phyloP scores from a whole-genome alignment of 441 rosid genomes.

The Geranium incanum region DNA sequence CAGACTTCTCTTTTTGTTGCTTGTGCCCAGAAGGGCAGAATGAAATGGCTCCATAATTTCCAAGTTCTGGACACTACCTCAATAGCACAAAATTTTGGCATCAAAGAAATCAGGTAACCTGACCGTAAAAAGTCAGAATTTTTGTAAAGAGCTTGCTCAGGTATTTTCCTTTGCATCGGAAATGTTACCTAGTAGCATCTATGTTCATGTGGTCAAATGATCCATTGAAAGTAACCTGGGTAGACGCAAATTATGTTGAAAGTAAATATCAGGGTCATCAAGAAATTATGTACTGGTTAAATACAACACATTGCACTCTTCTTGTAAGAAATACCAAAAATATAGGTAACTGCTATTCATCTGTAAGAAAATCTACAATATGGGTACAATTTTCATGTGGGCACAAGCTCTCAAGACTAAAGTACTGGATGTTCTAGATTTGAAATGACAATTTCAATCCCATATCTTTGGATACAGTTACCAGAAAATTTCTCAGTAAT shows the following conservation, averaged over 20 bases:
- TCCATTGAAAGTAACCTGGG: constrained; percentile 93
- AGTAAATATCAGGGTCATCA: constrained; percentile 17
- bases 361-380: not conserved
- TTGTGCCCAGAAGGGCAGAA: constrained; percentile 79
- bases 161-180: not conserved
- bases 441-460: not conserved
- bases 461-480: constrained; percentile 1
- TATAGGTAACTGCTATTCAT: not conserved
- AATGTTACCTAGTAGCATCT: constrained; percentile 80
- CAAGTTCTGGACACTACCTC: constrained; percentile 79
- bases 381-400: not conserved
- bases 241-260: constrained; percentile 19
- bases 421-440: not conserved
- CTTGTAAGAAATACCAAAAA: not conserved
- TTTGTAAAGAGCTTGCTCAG: constrained; percentile 13
- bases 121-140: constrained; percentile 8
- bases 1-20: constrained; percentile 84
- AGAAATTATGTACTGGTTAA: constrained; percentile 18
- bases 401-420: not conserved
- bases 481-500: not conserved
- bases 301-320: constrained; percentile 7
- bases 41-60: constrained; percentile 86
- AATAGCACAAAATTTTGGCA: constrained; percentile 22
- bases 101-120: constrained; percentile 14
- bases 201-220: constrained; percentile 96